These are phyloP conservation scores for Termitomyces sp. DNA, from an alignment of 768 basidiomycete species.

Conservation along the genomic window DNA sequence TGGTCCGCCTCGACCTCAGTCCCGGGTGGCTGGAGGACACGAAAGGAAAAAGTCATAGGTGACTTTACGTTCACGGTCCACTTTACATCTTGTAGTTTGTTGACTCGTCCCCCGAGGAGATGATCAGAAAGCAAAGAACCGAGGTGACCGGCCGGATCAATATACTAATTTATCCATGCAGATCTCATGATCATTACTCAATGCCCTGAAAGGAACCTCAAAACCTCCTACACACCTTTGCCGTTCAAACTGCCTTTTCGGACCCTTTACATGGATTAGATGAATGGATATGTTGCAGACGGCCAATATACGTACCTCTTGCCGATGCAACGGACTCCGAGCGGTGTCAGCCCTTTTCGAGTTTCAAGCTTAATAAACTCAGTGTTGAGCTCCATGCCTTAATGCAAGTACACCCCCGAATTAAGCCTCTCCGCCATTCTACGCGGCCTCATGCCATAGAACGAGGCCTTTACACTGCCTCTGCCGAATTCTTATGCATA, in stretches of 20 bases:
- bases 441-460: conserved; percentile 2
- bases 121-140: background rate
- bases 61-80: background rate
- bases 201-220: background rate
- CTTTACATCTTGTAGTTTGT: background rate
- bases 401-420: background rate
- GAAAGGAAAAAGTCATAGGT: background rate
- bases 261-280: background rate
- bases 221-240: background rate
- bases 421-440: background rate
- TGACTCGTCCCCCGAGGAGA: background rate
- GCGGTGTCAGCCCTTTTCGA: background rate
- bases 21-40: background rate
- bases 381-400: background rate
- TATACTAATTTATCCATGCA: background rate
- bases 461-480: background rate
- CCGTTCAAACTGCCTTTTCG: background rate
- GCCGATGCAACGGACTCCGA: background rate
- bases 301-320: background rate
- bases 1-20: background rate
- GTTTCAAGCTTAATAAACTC: background rate
- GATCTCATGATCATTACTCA: background rate
- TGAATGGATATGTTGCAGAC: background rate
- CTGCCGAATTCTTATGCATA: background rate
- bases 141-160: conserved; percentile 2